phyloP scores from a whole-genome alignment of 2,329 filamentous ascomycete species.

The Massarina eburnea region DNA sequence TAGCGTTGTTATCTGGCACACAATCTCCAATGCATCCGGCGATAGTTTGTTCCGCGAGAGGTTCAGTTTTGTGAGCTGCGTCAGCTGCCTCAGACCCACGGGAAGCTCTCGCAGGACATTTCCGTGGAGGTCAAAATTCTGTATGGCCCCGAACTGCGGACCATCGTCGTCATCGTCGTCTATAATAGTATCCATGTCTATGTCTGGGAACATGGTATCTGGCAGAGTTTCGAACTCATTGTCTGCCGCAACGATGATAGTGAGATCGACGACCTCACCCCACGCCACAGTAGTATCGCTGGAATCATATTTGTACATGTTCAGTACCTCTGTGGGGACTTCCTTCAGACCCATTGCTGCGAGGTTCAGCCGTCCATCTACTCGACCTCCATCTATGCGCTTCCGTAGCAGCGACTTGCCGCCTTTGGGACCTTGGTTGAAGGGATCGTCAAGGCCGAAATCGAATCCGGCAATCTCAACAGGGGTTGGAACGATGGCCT shows the following conservation, averaged over 20 bases:
- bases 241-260: slow-evolving; percentile 81
- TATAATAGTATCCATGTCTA: slow-evolving; percentile 54
- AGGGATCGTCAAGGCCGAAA: slow-evolving; percentile 66
- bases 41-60: slow-evolving; percentile 80
- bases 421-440: slow-evolving; percentile 66
- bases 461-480: slow-evolving; percentile 49
- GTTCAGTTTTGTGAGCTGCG: slow-evolving; percentile 77
- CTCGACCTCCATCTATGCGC: slow-evolving; percentile 71
- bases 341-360: slow-evolving; percentile 77
- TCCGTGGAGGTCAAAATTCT: slow-evolving; percentile 81
- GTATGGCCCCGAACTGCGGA: slow-evolving; percentile 79
- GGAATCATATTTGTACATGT: slow-evolving; percentile 81
- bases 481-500: slow-evolving; percentile 29
- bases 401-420: slow-evolving; percentile 70
- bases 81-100: slow-evolving; percentile 71
- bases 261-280: slow-evolving; percentile 90
- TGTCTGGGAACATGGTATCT: slow-evolving; percentile 78
- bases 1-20: slow-evolving; percentile 71
- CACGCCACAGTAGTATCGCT: slow-evolving; percentile 69
- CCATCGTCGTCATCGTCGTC: slow-evolving; percentile 65
- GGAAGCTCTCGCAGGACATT: slow-evolving; percentile 76
- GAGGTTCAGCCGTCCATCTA: slow-evolving; percentile 83
- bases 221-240: slow-evolving; percentile 79
- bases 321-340: slow-evolving; percentile 79
- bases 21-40: slow-evolving; percentile 69